Evolutionary conservation across 2,329 filamentous ascomycete species (phyloP).

Genomic region (Domatiomyces catenatus): DNA sequence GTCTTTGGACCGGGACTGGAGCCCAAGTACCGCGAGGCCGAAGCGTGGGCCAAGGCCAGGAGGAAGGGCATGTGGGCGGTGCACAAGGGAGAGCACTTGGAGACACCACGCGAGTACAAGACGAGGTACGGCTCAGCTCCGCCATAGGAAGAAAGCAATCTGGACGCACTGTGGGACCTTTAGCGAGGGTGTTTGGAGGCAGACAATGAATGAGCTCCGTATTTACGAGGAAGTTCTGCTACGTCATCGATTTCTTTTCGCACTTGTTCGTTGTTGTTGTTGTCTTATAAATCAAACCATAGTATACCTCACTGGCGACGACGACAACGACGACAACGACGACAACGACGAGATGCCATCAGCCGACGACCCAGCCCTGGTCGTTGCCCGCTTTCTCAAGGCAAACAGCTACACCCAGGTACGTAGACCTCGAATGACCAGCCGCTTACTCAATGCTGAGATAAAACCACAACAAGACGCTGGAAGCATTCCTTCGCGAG

Average conservation of each 20-base stretch:
- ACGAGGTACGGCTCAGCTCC: constrained; percentile 24
- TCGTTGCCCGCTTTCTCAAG: constrained; percentile 31
- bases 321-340: too few species aligned
- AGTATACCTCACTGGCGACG: not conserved
- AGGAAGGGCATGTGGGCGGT: constrained; percentile 62
- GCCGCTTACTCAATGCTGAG: not conserved
- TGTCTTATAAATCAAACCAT: too few species aligned
- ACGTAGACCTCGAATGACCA: constrained; percentile 3
- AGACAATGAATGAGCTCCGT: not conserved
- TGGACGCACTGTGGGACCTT: not conserved
- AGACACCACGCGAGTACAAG: constrained; percentile 85
- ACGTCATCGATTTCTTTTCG: not conserved
- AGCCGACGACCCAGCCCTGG: constrained; percentile 16
- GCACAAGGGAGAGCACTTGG: constrained; percentile 42
- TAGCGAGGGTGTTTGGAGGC: constrained; percentile 1
- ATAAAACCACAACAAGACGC: constrained; percentile 27
- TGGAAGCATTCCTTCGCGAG: constrained; percentile 43
- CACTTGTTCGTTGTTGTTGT: too few species aligned
- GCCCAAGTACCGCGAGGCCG: constrained; percentile 33
- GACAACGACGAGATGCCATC: constrained; percentile 16
- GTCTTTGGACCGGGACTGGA: constrained; percentile 65
- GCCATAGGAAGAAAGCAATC: constrained; percentile 5
- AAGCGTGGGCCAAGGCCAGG: constrained; percentile 44
- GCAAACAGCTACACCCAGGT: constrained; percentile 27
- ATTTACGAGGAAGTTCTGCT: too few species aligned